A percentile compares a stretch with the other conserved stretches of the same genome.
phyloP scores from a whole-genome alignment of 805 yeast species.

The Yamadazyma kitorensis region DNA sequence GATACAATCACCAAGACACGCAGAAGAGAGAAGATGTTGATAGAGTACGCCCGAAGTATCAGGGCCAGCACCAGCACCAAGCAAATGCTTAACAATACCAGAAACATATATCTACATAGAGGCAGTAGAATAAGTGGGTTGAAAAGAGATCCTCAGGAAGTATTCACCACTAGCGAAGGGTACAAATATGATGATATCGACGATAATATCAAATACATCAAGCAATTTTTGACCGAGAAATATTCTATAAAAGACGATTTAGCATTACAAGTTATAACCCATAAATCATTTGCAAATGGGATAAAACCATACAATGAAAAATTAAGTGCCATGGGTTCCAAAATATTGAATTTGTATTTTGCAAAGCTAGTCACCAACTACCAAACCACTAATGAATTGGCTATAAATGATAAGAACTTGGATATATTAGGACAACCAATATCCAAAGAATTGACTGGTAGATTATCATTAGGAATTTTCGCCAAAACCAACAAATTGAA shows the following conservation, averaged over 20 bases:
- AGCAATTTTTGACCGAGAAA: conserved; percentile 45
- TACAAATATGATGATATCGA: conserved; percentile 51
- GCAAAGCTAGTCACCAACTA: conserved; percentile 39
- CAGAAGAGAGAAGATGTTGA: too few species aligned
- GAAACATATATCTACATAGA: conserved; percentile 41
- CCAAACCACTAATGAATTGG: conserved; percentile 24
- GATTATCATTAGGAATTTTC: conserved; percentile 49
- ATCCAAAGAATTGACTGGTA: conserved; percentile 51
- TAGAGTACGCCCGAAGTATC: too few species aligned
- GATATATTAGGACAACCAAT: conserved; percentile 58
- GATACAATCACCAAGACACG: too few species aligned
- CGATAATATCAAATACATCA: conserved; percentile 48
- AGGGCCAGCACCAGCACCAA: too few species aligned
- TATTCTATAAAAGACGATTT: conserved; percentile 58
- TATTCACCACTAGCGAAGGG: conserved; percentile 29
- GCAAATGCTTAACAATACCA: too few species aligned
- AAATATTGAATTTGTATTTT: conserved; percentile 50
- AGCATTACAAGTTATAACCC: conserved; percentile 80
- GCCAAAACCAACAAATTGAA: conserved; percentile 49
- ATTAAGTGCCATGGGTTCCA: conserved; percentile 68
- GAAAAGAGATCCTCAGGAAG: conserved; percentile 65
- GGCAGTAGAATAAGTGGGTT: conserved; percentile 67
- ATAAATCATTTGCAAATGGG: conserved; percentile 94
- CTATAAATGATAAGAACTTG: conserved; percentile 50
- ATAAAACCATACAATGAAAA: conserved; percentile 86